Evolutionary conservation across 1,284 basidiomycete species (phyloP).

Genomic region (Trichosporon coremiiforme): DNA sequence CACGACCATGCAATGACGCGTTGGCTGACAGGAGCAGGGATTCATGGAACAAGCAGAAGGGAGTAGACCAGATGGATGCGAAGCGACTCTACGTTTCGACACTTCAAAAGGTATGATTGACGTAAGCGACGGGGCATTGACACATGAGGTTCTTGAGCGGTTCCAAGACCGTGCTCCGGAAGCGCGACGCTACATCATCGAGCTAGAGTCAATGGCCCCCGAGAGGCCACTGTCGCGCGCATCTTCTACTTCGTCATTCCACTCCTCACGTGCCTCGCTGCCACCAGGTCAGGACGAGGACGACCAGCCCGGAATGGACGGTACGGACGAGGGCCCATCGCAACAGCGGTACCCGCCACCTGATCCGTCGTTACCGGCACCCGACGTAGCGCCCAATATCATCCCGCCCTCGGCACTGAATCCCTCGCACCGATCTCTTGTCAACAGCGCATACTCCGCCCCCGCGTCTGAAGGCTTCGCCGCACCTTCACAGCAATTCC

Average conservation of each 20-base stretch:
- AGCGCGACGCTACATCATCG: constrained; percentile 76
- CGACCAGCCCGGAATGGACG: neutral
- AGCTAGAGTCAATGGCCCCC: constrained; percentile 76
- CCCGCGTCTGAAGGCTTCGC: constrained; percentile 2
- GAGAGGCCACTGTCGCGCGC: constrained; percentile 39
- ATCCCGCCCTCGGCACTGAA: constrained; percentile 48
- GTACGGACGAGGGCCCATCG: neutral
- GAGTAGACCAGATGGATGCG: constrained; percentile 74
- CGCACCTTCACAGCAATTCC: constrained; percentile 7
- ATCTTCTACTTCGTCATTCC: constrained; percentile 50
- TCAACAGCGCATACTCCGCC: constrained; percentile 27
- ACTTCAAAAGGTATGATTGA: constrained; percentile 68
- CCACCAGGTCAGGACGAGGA: constrained; percentile 29
- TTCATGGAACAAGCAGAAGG: constrained; percentile 89
- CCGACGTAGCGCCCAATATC: constrained; percentile 49
- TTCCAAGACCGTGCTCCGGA: constrained; percentile 68
- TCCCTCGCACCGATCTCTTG: constrained; percentile 46
- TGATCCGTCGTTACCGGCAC: constrained; percentile 48
- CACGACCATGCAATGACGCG: constrained; percentile 45
- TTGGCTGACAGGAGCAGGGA: constrained; percentile 65
- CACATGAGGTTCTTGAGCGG: constrained; percentile 28
- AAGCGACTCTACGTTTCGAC: constrained; percentile 89
- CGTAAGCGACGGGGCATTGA: neutral
- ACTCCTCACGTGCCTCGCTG: constrained; percentile 48
- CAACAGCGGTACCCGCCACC: constrained; percentile 38